Conservation (phyloP, 2,329 filamentous ascomycete genomes). For the Exophiala oligosperma region DNA sequence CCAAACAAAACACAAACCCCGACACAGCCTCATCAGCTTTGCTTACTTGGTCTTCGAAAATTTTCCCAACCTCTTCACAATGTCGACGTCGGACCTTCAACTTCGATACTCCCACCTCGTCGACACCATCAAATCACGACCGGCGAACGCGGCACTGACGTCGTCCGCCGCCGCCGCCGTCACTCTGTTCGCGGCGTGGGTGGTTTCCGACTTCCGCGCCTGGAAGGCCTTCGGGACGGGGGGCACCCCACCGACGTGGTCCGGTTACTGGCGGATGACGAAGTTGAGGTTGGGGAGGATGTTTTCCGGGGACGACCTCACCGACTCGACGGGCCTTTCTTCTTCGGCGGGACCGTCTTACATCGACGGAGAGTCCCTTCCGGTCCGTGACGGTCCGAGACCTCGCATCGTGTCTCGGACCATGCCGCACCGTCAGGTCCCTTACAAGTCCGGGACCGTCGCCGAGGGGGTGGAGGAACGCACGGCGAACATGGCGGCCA, state of each 20-base stretch:
- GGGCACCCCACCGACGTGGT: constrained; percentile 26
- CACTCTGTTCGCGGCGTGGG: constrained; percentile 17
- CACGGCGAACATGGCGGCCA: constrained; percentile 7
- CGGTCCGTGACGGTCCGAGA: constrained; percentile 8
- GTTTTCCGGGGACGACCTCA: constrained; percentile 19
- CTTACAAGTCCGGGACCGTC: constrained; percentile 10
- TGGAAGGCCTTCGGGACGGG: constrained; percentile 27
- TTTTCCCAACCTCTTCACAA: background rate
- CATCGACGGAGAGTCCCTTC: constrained; percentile 14
- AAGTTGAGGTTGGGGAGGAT: constrained; percentile 20
- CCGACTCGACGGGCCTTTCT: constrained; percentile 18
- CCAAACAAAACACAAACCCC: too few species aligned
- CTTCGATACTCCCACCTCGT: constrained; percentile 12
- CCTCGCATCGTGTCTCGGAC: constrained; percentile 20
- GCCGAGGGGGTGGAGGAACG: constrained; percentile 17
- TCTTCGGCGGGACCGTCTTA: constrained; percentile 11
- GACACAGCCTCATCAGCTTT: too few species aligned
- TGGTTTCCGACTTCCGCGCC: constrained; percentile 22
- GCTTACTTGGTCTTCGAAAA: too few species aligned
- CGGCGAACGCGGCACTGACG: constrained; percentile 10
- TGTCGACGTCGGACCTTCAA: background rate
- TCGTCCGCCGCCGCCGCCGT: constrained; percentile 10
- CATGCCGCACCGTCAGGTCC: constrained; percentile 26
- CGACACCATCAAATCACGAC: constrained; percentile 10
- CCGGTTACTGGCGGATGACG: constrained; percentile 27